These are phyloP conservation scores for Venturia pyrina DNA, from an alignment of 2,329 filamentous ascomycete genomes.

Conservation along the genomic window DNA sequence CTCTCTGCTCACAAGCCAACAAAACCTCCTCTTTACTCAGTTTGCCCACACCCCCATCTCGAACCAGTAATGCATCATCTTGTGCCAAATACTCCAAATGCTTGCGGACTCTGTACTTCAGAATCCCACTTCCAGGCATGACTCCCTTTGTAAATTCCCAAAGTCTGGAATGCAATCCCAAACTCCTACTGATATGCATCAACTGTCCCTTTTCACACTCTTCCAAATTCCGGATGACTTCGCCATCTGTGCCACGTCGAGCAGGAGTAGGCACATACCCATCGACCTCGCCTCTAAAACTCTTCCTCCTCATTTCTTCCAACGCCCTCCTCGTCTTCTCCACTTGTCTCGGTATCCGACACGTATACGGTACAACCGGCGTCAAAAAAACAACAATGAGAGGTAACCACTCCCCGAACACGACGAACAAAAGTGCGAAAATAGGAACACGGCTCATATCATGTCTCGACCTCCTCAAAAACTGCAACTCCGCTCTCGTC, in stretches of 20 bases:
- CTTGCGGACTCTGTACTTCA: conserved; percentile 43
- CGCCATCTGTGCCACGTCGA: not conserved
- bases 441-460: conserved; percentile 70
- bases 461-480: conserved; percentile 55
- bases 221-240: conserved; percentile 13
- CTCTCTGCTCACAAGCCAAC: conserved; percentile 8
- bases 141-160: conserved; percentile 35
- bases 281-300: conserved; percentile 32
- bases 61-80: conserved; percentile 59
- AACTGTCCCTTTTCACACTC: conserved; percentile 22
- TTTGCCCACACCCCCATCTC: conserved; percentile 5
- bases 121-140: conserved; percentile 35
- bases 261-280: not conserved
- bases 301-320: conserved; percentile 42
- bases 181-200: conserved; percentile 30
- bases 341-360: conserved; percentile 70
- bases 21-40: conserved; percentile 3
- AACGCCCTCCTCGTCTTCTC: conserved; percentile 44
- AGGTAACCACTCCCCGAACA: conserved; percentile 82
- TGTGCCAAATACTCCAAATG: conserved; percentile 53
- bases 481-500: conserved; percentile 60
- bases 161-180: conserved; percentile 30
- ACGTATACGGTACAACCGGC: conserved; percentile 68
- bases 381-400: conserved; percentile 63
- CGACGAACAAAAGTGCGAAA: conserved; percentile 63